A percentile compares a stretch with the other conserved stretches of the same genome.
phyloP scores from a whole-genome alignment of 768 basidiomycete genomes.

The Panaeolus cyanescens region DNA sequence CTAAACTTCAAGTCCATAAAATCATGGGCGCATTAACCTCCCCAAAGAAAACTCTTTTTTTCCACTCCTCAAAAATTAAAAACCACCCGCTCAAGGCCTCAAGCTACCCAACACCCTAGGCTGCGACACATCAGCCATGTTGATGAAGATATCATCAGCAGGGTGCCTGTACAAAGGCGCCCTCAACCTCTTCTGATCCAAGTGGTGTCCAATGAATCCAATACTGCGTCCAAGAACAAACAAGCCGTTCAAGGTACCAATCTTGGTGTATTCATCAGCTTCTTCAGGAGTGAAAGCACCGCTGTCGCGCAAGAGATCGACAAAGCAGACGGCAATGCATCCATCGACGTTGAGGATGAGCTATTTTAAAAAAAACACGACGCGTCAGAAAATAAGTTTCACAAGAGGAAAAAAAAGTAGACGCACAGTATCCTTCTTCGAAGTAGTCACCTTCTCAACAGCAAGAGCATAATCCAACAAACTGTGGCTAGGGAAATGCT shows the following conservation, averaged over 20 bases:
- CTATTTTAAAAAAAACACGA: slow-evolving; percentile 29
- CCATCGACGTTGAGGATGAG: slow-evolving; percentile 97
- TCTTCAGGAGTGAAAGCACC: slow-evolving; percentile 96
- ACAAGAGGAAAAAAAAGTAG: background rate
- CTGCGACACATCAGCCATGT: slow-evolving; percentile 84
- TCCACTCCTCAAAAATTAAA: background rate
- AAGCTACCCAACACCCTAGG: slow-evolving; percentile 73
- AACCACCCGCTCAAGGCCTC: slow-evolving; percentile 10
- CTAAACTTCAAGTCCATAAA: too few species aligned
- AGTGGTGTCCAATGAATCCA: slow-evolving; percentile 95
- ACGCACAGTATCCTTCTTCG: slow-evolving; percentile 93
- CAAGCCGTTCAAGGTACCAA: slow-evolving; percentile 92
- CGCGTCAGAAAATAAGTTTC: background rate
- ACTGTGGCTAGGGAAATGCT: slow-evolving; percentile 94
- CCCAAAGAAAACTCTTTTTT: background rate
- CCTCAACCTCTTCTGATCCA: slow-evolving; percentile 94
- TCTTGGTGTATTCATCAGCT: slow-evolving; percentile 97
- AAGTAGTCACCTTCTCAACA: slow-evolving; percentile 95
- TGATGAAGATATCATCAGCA: slow-evolving; percentile 95
- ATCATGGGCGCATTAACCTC: too few species aligned
- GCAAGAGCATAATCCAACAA: slow-evolving; percentile 94
- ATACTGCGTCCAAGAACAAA: slow-evolving; percentile 98
- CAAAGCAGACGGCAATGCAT: slow-evolving; percentile 95
- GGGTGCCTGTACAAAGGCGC: slow-evolving; percentile 94
- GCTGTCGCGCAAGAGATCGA: slow-evolving; percentile 87